A percentile compares a stretch with the other conserved stretches of the same genome.
These are phyloP conservation scores for Artemisia annua DNA, from an alignment of 129 eudicot species.

Conservation along the genomic window DNA sequence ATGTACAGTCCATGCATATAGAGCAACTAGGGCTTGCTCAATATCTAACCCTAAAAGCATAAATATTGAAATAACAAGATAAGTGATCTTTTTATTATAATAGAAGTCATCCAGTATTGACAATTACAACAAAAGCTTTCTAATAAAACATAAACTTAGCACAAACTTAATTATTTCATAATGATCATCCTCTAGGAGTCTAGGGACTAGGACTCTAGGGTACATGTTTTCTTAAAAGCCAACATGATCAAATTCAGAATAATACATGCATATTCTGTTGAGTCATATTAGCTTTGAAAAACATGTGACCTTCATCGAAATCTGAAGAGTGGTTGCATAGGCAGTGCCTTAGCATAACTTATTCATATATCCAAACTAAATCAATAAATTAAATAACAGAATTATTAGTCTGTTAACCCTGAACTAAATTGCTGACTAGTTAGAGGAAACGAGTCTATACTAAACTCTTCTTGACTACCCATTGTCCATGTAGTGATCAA, in stretches of 20 bases:
- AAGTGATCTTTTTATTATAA: conserved; percentile 1
- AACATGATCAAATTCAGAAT: not conserved
- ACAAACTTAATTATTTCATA: conserved; percentile 5
- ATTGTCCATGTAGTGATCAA: conserved; percentile 48
- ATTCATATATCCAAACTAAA: conserved; percentile 31
- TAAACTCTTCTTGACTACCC: conserved; percentile 39
- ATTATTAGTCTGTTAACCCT: conserved; percentile 22
- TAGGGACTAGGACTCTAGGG: too few species aligned
- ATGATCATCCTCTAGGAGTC: not conserved
- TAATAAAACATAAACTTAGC: not conserved
- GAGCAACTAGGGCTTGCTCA: too few species aligned
- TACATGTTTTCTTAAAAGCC: conserved; percentile 6
- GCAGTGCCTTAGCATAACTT: conserved; percentile 21
- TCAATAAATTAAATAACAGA: conserved; percentile 25
- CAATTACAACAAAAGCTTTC: conserved; percentile 3
- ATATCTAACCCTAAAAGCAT: not conserved
- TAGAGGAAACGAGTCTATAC: conserved; percentile 23
- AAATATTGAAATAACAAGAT: not conserved
- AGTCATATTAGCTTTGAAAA: conserved; percentile 8
- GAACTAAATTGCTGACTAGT: conserved; percentile 25
- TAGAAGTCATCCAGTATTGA: not conserved
- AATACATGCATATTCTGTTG: not conserved
- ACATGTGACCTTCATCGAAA: not conserved
- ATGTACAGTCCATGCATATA: too few species aligned
- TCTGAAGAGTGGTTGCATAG: not conserved